Evolutionary conservation across 2,329 filamentous ascomycete species (phyloP).

Genomic region (Celoporthe dispersa): DNA sequence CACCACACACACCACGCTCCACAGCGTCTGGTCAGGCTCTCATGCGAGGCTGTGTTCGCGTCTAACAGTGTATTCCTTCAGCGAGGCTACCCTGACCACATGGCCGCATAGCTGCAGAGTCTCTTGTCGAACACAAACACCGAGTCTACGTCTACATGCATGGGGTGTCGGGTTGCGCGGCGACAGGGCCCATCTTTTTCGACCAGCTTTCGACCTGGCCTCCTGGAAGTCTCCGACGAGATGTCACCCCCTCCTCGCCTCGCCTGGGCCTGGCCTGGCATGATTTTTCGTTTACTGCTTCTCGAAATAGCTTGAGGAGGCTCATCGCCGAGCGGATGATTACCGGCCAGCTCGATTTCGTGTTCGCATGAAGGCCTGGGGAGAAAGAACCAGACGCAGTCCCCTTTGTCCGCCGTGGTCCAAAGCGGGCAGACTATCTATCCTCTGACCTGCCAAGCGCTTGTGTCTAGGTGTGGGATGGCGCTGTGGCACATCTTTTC

Average conservation of each 20-base stretch:
- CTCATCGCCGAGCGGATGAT: neutral
- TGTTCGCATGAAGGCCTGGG: neutral
- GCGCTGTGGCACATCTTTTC: constrained; percentile 20
- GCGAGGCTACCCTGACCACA: constrained; percentile 8
- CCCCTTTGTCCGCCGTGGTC: neutral
- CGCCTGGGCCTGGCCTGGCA: too few relatives aligned
- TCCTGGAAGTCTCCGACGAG: neutral
- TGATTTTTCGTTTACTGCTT: neutral
- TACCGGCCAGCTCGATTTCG: neutral
- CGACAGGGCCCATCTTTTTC: neutral
- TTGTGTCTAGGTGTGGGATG: constrained; percentile 8
- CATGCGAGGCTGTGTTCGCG: constrained; percentile 8
- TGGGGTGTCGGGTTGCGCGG: neutral
- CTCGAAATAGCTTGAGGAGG: neutral
- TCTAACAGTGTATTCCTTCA: neutral
- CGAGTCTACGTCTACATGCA: neutral
- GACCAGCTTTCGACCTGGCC: neutral
- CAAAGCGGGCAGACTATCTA: neutral
- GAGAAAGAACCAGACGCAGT: neutral
- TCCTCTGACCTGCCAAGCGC: constrained; percentile 15
- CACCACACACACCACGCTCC: neutral
- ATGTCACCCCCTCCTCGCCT: neutral
- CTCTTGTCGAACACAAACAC: constrained; percentile 1
- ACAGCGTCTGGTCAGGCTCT: neutral
- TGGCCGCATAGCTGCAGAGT: neutral